Percentiles rank a stretch among this genome's conserved stretches.
phyloP scores from a whole-genome alignment of 345 rosid genomes.

The Acer yangbiense region DNA sequence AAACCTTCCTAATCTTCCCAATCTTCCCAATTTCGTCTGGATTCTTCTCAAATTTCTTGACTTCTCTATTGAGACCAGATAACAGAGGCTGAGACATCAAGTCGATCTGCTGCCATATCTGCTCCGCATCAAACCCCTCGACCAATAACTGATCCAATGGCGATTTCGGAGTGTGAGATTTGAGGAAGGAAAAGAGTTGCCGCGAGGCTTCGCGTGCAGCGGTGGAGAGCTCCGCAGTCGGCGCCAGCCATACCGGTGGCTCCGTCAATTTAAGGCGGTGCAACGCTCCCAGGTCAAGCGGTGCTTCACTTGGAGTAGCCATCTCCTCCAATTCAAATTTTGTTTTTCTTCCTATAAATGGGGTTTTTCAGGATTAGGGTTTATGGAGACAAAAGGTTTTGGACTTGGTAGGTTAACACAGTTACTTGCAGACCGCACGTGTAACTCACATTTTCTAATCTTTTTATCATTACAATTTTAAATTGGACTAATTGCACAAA shows the following conservation, averaged over 20 bases:
- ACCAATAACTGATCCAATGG: slow-evolving; percentile 68
- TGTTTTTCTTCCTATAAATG: neutral
- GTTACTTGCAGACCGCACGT: no score
- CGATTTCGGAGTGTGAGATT: slow-evolving; percentile 55
- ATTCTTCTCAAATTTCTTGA: slow-evolving; percentile 54
- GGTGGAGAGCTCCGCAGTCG: slow-evolving; percentile 50
- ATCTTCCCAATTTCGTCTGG: slow-evolving; percentile 51
- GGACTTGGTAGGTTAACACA: no score
- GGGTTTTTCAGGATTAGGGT: slow-evolving; percentile 9
- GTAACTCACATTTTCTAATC: no score
- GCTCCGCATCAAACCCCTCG: slow-evolving; percentile 87
- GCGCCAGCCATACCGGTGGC: slow-evolving; percentile 69
- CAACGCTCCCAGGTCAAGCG: slow-evolving; percentile 46
- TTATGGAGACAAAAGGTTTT: neutral
- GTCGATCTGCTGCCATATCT: slow-evolving; percentile 98
- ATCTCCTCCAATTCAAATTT: slow-evolving; percentile 19
- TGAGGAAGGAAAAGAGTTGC: slow-evolving; percentile 59
- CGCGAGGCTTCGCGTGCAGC: slow-evolving; percentile 61
- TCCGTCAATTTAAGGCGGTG: slow-evolving; percentile 62
- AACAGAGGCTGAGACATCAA: slow-evolving; percentile 66
- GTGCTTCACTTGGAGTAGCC: slow-evolving; percentile 39
- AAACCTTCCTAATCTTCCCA: slow-evolving; percentile 28
- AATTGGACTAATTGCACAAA: no score
- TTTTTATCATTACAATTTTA: no score
- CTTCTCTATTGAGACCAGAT: slow-evolving; percentile 56